These are phyloP conservation scores for Erythrophleum ivorense DNA, from an alignment of 331 rosid genomes.

Conservation along the genomic window DNA sequence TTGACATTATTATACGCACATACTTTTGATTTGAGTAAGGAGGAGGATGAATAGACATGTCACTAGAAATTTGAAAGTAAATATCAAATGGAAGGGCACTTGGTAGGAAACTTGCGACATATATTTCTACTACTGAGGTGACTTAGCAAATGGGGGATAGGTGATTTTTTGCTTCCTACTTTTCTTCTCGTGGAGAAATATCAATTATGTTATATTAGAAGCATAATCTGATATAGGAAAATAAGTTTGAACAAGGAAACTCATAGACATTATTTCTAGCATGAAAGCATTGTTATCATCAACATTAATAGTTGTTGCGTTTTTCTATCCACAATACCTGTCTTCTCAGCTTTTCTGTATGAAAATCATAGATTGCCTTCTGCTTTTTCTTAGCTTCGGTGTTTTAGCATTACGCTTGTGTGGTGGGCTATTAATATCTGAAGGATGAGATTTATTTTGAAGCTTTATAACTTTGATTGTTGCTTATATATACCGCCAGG, in stretches of 20 bases:
- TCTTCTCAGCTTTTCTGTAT: constrained; percentile 6
- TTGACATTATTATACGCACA: background rate
- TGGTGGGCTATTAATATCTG: constrained; percentile 17
- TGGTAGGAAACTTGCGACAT: background rate
- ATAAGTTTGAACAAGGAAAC: constrained; percentile 17
- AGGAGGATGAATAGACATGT: background rate
- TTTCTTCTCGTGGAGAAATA: constrained; percentile 15
- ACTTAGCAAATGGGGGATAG: constrained; percentile 1
- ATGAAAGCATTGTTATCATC: background rate
- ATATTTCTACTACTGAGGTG: constrained; percentile 3
- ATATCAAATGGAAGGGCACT: background rate
- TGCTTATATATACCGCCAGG: constrained; percentile 54
- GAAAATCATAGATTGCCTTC: background rate
- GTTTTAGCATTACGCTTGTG: constrained; percentile 8
- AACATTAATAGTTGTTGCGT: constrained; percentile 10
- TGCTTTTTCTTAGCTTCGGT: background rate
- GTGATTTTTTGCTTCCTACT: background rate
- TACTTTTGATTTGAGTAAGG: background rate
- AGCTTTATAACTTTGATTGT: constrained; percentile 22
- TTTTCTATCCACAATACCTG: background rate
- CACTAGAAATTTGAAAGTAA: background rate
- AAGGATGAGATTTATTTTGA: background rate
- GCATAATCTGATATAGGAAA: constrained; percentile 13
- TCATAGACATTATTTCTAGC: background rate
- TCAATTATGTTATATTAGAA: constrained; percentile 22